Evolutionary conservation across 163 green algal species (phyloP).

Genomic region (Scenedesmus sp.): DNA sequence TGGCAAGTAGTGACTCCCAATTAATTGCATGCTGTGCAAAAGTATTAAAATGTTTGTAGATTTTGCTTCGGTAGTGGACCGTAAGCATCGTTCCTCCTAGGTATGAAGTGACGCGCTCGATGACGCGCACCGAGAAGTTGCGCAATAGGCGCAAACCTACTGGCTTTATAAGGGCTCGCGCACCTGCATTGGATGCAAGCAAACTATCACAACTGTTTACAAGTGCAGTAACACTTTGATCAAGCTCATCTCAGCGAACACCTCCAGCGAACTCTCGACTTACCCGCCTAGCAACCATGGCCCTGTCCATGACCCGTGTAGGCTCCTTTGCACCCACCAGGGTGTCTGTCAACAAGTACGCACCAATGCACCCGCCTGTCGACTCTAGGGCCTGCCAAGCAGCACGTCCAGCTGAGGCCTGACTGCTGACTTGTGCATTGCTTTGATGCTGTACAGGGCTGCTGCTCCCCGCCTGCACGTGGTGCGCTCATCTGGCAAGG

Average conservation of each 20-base stretch:
- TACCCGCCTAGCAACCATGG: not conserved
- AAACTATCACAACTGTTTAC: not conserved
- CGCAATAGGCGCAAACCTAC: not conserved
- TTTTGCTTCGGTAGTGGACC: not conserved
- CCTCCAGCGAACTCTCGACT: too few species aligned
- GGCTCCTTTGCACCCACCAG: not conserved
- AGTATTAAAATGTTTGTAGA: too few species aligned
- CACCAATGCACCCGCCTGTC: not conserved
- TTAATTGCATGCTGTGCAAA: too few species aligned
- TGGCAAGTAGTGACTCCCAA: too few species aligned
- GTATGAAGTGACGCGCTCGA: not conserved
- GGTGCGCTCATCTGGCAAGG: not conserved
- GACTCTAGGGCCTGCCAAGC: not conserved
- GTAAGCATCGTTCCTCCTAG: not conserved
- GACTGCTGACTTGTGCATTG: not conserved
- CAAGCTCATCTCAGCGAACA: not conserved
- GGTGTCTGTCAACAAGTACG: not conserved
- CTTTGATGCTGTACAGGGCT: not conserved
- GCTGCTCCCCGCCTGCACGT: not conserved
- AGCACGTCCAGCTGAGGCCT: not conserved
- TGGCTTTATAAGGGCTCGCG: not conserved
- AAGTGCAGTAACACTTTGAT: not conserved
- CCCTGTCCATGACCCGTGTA: not conserved
- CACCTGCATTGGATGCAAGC: not conserved
- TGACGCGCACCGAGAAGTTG: not conserved